Base-by-base conservation (phyloP, 2,329 filamentous ascomycete species). In the Colletotrichum eleusines region DNA sequence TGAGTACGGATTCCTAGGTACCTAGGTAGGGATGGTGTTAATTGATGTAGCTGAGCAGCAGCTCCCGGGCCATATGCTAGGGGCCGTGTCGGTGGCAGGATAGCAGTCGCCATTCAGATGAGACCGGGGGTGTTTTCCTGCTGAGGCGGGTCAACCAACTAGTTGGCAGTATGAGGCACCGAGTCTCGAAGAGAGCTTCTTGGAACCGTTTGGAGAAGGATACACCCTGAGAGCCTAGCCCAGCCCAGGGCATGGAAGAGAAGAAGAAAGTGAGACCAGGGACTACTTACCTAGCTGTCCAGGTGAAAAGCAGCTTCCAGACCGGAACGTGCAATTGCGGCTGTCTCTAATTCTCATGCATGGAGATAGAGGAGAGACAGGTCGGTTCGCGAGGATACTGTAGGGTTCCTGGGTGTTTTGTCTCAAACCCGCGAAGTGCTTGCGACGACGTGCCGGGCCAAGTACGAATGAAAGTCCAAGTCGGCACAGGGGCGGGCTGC, bases 291-390 rank as follows among this genome's bases (percentile, higher is more conserved):
- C 20, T n/a, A 55, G n/a, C n/a, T 18, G 53, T 55, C 5, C n/a
- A 3, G n/a, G 16, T 26, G n/a, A 3, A 6, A 55, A 26, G 33
- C 14, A 26, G n/a, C n/a, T 55, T 23, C 23, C 33, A 18, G n/a
- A 40, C 33, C 8, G 53, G 53, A 8, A 5, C n/a, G 33, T 9
- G 33, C 1, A 3, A 6, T 12, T 11, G 8, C 16, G 18, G 26
- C 48, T 23, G 57, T 42, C 31, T 51, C 42, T 51, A 42, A 14
- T 33, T 60, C 54, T 31, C 44, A 46, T 26, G 53, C 23, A 40
- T 42, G 42, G 63, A 38, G 58, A 23, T 18, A 26, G 33, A 51
- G 40, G 63, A 55, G 40, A 59, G 28, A 33, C 53, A 59, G 2
- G 31, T 33, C 54, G 31, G 31, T 20, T 58, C 62, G 50, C 18